Conservation (phyloP, 257 asterid genomes). For the Gentiana straminea region DNA sequence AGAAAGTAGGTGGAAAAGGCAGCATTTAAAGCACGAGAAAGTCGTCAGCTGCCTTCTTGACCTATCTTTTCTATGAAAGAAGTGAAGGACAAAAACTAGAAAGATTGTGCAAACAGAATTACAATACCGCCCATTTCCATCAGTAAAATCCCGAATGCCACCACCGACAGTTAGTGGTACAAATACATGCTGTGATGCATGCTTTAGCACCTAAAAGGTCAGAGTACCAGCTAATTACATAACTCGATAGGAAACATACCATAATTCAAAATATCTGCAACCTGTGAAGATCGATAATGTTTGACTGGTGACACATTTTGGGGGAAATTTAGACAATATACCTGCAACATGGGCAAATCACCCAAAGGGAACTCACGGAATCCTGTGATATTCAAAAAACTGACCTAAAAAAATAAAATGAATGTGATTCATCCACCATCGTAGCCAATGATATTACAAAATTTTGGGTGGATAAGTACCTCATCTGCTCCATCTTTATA, state of each 20-base stretch:
- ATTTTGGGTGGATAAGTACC: constrained; percentile 34
- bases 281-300: constrained; percentile 59
- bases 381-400: constrained; percentile 91
- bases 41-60: too few relatives aligned
- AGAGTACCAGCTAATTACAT: constrained; percentile 1
- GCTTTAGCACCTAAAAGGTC: constrained; percentile 49
- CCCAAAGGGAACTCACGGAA: constrained; percentile 97
- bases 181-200: constrained; percentile 70
- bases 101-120: neutral
- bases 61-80: neutral
- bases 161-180: constrained; percentile 98
- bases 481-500: constrained; percentile 97
- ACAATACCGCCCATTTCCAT: constrained; percentile 66
- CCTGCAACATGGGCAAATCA: constrained; percentile 95
- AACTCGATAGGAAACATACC: neutral
- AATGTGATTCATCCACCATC: constrained; percentile 1
- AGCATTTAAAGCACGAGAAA: neutral
- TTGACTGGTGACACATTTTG: too few relatives aligned
- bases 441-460: neutral
- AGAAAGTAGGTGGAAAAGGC: neutral
- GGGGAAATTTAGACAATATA: constrained; percentile 16
- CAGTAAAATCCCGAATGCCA: constrained; percentile 88
- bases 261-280: constrained; percentile 48
- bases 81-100: neutral
- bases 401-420: constrained; percentile 42